Conservation (phyloP, 1,139 yeast genomes). For the Taphrina wiesneri region DNA sequence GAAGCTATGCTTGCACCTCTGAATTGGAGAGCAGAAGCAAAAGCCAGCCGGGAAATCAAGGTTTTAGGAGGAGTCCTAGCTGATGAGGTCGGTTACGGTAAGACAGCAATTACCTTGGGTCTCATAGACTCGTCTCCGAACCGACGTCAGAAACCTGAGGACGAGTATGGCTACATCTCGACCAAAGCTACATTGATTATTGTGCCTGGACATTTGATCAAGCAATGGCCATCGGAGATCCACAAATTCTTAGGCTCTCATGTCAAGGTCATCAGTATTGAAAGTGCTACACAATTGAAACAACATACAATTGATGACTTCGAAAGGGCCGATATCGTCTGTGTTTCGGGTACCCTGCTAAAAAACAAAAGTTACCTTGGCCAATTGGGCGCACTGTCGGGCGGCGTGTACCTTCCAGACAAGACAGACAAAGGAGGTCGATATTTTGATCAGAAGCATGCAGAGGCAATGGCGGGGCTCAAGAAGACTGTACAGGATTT, state of each 20-base stretch:
- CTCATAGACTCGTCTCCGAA: slow-evolving; percentile 22
- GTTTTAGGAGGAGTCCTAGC: slow-evolving; percentile 36
- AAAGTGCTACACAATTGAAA: slow-evolving; percentile 16
- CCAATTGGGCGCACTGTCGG: slow-evolving; percentile 33
- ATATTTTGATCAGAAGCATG: slow-evolving; percentile 30
- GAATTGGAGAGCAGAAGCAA: slow-evolving; percentile 36
- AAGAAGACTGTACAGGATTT: slow-evolving; percentile 8
- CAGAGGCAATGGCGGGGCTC: slow-evolving; percentile 20
- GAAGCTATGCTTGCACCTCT: slow-evolving; percentile 34
- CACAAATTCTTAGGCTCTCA: slow-evolving; percentile 23
- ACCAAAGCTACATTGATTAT: slow-evolving; percentile 34
- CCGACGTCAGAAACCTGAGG: not conserved
- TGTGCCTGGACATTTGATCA: slow-evolving; percentile 34
- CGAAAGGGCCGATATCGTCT: slow-evolving; percentile 30
- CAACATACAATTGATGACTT: slow-evolving; percentile 25
- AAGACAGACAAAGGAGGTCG: slow-evolving; percentile 32
- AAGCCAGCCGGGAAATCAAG: slow-evolving; percentile 23
- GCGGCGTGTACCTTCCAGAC: slow-evolving; percentile 28
- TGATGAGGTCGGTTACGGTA: slow-evolving; percentile 36
- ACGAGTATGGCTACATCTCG: slow-evolving; percentile 18
- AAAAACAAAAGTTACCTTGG: slow-evolving; percentile 25
- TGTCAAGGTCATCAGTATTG: slow-evolving; percentile 15
- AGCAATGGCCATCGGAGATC: slow-evolving; percentile 36
- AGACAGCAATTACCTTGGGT: slow-evolving; percentile 36
- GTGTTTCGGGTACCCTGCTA: slow-evolving; percentile 31